phyloP scores from a whole-genome alignment of 2,329 filamentous ascomycete species.

The Alternaria metachromatica region DNA sequence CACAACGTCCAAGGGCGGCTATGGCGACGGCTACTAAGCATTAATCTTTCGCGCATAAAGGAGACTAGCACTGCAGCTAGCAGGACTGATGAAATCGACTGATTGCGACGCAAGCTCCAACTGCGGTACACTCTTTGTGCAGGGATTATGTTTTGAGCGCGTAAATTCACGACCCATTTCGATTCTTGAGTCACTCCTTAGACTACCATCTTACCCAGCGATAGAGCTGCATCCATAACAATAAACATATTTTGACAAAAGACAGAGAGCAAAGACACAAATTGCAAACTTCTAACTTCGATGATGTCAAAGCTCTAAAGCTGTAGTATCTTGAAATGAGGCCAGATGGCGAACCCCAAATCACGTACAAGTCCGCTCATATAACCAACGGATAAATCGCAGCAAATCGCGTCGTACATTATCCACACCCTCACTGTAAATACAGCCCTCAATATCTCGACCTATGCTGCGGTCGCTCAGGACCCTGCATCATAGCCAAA shows the following conservation, averaged over 20 bases:
- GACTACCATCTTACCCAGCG: neutral
- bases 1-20: slow-evolving; percentile 18
- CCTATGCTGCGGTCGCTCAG: slow-evolving; percentile 22
- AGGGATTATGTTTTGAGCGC: neutral
- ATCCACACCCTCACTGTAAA: neutral
- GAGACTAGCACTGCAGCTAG: neutral
- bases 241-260: neutral
- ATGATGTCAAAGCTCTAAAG: neutral
- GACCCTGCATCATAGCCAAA: slow-evolving; percentile 45
- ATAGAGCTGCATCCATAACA: neutral
- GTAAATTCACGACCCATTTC: neutral
- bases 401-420: neutral
- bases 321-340: slow-evolving; percentile 2
- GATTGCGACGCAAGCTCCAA: neutral
- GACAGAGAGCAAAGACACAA: neutral
- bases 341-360: neutral
- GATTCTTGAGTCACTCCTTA: slow-evolving; percentile 1
- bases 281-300: neutral
- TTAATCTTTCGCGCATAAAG: neutral
- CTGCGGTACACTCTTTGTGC: neutral
- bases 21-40: slow-evolving; percentile 6
- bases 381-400: neutral
- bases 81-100: neutral
- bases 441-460: slow-evolving; percentile 19
- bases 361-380: neutral